These are phyloP conservation scores for Elsinoe australis DNA, from an alignment of 2,329 filamentous ascomycete species.

Conservation along the genomic window DNA sequence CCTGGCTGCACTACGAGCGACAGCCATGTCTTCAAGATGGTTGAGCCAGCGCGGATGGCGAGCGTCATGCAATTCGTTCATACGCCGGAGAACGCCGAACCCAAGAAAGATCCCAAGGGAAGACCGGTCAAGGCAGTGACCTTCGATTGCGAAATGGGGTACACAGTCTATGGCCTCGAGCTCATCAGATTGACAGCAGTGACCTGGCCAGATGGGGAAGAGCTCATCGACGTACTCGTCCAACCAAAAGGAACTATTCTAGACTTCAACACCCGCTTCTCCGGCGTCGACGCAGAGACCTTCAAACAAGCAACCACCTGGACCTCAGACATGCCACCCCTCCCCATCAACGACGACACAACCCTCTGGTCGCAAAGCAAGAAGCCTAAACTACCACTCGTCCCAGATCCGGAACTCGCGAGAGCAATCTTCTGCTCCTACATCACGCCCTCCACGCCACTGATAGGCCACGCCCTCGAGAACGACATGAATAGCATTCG, in stretches of 20 bases:
- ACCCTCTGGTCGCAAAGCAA: constrained; percentile 19
- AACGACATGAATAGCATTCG: constrained; percentile 86
- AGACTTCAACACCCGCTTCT: constrained; percentile 87
- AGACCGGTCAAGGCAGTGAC: constrained; percentile 54
- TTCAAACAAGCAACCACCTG: constrained; percentile 61
- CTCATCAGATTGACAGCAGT: constrained; percentile 83
- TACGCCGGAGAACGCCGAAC: constrained; percentile 60
- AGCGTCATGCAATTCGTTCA: constrained; percentile 68
- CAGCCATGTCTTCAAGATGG: constrained; percentile 82
- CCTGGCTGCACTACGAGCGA: constrained; percentile 66
- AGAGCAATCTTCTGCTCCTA: constrained; percentile 69
- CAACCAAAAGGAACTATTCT: constrained; percentile 74
- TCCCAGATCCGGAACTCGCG: constrained; percentile 65
- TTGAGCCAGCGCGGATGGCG: constrained; percentile 67
- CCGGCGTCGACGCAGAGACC: constrained; percentile 73
- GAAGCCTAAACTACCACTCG: constrained; percentile 52
- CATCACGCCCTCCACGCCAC: constrained; percentile 66
- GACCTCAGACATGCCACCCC: constrained; percentile 20
- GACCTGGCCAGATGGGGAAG: constrained; percentile 70
- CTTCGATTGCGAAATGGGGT: constrained; percentile 98
- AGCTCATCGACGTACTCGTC: constrained; percentile 76
- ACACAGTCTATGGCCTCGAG: constrained; percentile 81
- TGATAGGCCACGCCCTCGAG: constrained; percentile 90
- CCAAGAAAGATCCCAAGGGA: constrained; percentile 33
- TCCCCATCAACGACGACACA: constrained; percentile 19